Conservation (phyloP, 148 eudicot genomes). For the Gaultheria prostrata region DNA sequence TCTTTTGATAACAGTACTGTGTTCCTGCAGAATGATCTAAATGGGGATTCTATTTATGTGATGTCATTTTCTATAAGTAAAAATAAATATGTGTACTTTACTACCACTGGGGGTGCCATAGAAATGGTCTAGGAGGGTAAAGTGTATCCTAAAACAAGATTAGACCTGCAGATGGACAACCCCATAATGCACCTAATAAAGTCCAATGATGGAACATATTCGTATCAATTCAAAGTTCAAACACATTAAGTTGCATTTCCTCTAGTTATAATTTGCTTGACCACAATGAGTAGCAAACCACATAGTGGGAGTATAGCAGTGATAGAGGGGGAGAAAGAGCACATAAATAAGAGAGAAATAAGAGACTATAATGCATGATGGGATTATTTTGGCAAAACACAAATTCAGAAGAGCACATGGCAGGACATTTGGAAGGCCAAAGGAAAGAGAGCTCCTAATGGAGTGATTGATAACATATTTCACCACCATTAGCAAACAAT, state of each 20-base stretch:
- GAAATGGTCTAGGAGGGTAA: background rate
- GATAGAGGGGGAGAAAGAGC: background rate
- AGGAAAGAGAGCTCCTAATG: background rate
- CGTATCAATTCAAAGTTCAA: background rate
- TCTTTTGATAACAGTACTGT: background rate
- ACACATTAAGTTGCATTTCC: background rate
- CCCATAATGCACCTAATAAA: background rate
- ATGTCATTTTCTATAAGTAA: background rate
- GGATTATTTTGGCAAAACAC: background rate
- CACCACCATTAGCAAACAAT: background rate
- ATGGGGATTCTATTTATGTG: background rate
- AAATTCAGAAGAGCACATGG: background rate
- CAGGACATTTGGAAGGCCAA: background rate
- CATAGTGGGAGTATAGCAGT: background rate
- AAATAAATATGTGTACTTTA: background rate
- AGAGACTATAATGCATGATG: background rate
- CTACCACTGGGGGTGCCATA: background rate
- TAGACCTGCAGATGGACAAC: background rate
- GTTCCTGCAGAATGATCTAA: background rate
- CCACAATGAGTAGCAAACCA: background rate
- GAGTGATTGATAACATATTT: background rate
- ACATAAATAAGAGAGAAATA: background rate
- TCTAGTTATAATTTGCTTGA: background rate
- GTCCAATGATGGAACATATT: background rate
- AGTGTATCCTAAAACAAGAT: background rate